Base-by-base conservation (phyloP, 129 eudicot species). In the Pulicaria dysenterica region DNA sequence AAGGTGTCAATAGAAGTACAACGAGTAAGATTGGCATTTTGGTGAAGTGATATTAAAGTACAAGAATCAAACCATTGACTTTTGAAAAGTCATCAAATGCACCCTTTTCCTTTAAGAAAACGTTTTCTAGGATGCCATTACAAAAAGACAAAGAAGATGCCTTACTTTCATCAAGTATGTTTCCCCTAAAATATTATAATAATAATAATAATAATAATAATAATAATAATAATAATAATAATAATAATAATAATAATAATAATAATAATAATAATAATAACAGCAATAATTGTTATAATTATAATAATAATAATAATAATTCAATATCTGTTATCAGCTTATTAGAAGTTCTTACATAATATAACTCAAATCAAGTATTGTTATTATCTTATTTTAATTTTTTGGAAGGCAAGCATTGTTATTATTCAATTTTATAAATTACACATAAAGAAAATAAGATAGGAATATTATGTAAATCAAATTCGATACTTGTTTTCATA, bases 41-140 rank as follows among this genome's bases (percentile, higher is more conserved):
- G 8, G 39, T 19, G 5, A 24, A 5, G 31, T 3, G 31, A 14
- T n/a, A 39, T 55, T 8, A 17, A 43, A 17, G 41, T 69, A 19
- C 50, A 72, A 44, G 37, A 4, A 57, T 72, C n/a, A 42, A 45
- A 36, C 49, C 77, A 36, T 73, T 73, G 77, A 73, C 77, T 73
- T 47, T 47, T 4, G 16, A 31, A 14, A 72, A 34, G 38, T 44
- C 78, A 72, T 57, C 10, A 44, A 62, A 50, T 17, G 38, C 31
- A 34, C 61, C 13, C 51, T 49, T 60, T 40, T 48, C 34, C 62
- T 50, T 61, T 73, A 73, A 39, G 78, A 62, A 73, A 62, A 73
- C 78, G 70, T 49, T 73, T 62, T 19, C 62, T 73, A 49, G 47
- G 24, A 48, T 73, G 66, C 65, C 31, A 46, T 12, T 49, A 50